Evolutionary conservation across 257 asterid genomes (phyloP).

Genomic region (Verbascum thapsus): DNA sequence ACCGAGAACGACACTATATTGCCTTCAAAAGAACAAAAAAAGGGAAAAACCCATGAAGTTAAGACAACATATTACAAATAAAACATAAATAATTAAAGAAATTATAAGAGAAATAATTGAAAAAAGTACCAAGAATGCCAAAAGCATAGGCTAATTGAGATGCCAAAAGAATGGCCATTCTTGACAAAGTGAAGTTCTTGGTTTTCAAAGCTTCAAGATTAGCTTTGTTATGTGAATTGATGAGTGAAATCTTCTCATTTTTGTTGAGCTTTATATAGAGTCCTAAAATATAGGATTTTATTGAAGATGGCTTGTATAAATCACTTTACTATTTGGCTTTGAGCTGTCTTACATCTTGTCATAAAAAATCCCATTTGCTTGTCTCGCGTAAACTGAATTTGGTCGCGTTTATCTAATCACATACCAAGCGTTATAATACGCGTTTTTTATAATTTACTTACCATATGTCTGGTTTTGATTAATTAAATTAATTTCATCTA

Average conservation of each 20-base stretch:
- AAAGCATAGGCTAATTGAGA: slow-evolving; percentile 43
- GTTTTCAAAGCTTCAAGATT: too few species aligned
- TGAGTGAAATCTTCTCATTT: background rate
- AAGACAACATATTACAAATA: background rate
- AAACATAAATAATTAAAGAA: background rate
- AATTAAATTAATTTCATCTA: too few species aligned
- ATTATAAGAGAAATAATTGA: background rate
- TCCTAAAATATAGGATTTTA: slow-evolving; percentile 27
- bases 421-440: too few species aligned
- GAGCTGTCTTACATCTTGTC: slow-evolving; percentile 28
- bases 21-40: slow-evolving; percentile 37
- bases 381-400: too few species aligned
- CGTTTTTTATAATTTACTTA: too few species aligned
- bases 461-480: too few species aligned
- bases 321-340: slow-evolving; percentile 29
- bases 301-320: slow-evolving; percentile 26
- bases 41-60: background rate
- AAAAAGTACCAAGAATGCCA: slow-evolving; percentile 84
- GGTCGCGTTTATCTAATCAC: too few species aligned
- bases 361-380: background rate
- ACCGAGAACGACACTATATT: slow-evolving; percentile 82
- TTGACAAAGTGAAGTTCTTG: slow-evolving; percentile 43
- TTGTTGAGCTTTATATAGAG: slow-evolving; percentile 45
- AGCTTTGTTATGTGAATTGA: too few species aligned
- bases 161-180: slow-evolving; percentile 42